Evolutionary conservation across 2,329 filamentous ascomycete genomes (phyloP).

Genomic region (Chrysosporium queenslandicum): DNA sequence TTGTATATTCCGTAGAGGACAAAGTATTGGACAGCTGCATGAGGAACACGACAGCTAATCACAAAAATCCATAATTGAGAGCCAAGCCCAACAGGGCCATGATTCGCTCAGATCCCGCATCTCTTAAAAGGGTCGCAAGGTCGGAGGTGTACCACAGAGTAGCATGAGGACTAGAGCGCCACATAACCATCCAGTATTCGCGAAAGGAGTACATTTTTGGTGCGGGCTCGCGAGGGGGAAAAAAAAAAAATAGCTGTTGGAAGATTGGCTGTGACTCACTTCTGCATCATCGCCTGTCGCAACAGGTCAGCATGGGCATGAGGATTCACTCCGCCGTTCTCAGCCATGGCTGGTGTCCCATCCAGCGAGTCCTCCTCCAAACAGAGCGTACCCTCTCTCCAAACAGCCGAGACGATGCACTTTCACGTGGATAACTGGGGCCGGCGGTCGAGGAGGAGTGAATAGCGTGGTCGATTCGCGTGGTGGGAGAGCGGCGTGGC

Average conservation of each 20-base stretch:
- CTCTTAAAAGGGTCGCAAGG: neutral
- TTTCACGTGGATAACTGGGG: neutral
- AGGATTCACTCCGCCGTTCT: conserved; percentile 40
- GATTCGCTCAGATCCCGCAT: conserved; percentile 1
- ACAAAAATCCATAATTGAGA: neutral
- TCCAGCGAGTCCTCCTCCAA: conserved; percentile 21
- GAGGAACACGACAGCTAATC: conserved; percentile 6
- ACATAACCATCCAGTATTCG: neutral
- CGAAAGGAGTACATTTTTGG: neutral
- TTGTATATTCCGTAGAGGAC: neutral
- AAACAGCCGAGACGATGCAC: neutral
- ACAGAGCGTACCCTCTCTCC: conserved; percentile 2
- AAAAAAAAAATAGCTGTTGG: neutral
- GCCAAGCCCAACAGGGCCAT: conserved; percentile 1
- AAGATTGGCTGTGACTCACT: conserved; percentile 38
- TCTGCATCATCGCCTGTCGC: conserved; percentile 49
- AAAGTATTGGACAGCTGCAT: conserved; percentile 6
- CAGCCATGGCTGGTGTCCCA: conserved; percentile 36
- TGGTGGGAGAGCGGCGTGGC: conserved; percentile 13
- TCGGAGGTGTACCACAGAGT: conserved; percentile 1
- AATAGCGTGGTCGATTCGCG: conserved; percentile 19
- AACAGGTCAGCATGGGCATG: conserved; percentile 48
- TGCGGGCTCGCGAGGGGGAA: too few relatives aligned
- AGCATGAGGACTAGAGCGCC: neutral
- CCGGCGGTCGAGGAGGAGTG: conserved; percentile 30